Evolutionary conservation across 179 eudicot genomes (phyloP).

Genomic region (Silene vulgaris): DNA sequence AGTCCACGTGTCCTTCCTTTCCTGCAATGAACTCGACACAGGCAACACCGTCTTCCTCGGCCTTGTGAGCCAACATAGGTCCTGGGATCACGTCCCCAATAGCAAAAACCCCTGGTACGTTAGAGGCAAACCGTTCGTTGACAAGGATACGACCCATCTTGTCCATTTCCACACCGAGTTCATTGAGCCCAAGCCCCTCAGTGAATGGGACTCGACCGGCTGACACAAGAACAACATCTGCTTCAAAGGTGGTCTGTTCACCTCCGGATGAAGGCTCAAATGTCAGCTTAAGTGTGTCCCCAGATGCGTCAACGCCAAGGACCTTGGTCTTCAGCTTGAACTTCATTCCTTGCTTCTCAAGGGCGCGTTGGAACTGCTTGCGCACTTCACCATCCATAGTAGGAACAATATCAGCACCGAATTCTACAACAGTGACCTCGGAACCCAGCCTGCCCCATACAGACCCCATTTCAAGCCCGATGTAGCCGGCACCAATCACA

Average conservation of each 20-base stretch:
- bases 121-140: slow-evolving; percentile 56
- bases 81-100: slow-evolving; percentile 94
- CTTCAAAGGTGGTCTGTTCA: slow-evolving; percentile 68
- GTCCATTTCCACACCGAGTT: slow-evolving; percentile 76
- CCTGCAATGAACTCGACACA: slow-evolving; percentile 91
- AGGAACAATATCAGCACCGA: slow-evolving; percentile 78
- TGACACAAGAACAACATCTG: slow-evolving; percentile 87
- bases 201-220: slow-evolving; percentile 82
- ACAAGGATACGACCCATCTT: slow-evolving; percentile 67
- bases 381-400: slow-evolving; percentile 87
- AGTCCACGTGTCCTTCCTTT: slow-evolving; percentile 87
- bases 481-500: slow-evolving; percentile 93
- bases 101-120: slow-evolving; percentile 61
- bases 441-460: slow-evolving; percentile 96
- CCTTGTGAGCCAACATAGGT: slow-evolving; percentile 97
- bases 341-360: slow-evolving; percentile 91
- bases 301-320: slow-evolving; percentile 60
- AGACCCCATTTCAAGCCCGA: slow-evolving; percentile 96
- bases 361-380: slow-evolving; percentile 80
- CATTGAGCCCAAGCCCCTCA: slow-evolving; percentile 60
- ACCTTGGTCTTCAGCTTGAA: slow-evolving; percentile 88
- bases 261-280: slow-evolving; percentile 85
- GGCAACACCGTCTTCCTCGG: slow-evolving; percentile 91
- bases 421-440: slow-evolving; percentile 86
- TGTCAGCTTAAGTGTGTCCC: slow-evolving; percentile 56